Base-by-base conservation (phyloP, 164 flowering plant genomes). In the Paratinospora sagittata region DNA sequence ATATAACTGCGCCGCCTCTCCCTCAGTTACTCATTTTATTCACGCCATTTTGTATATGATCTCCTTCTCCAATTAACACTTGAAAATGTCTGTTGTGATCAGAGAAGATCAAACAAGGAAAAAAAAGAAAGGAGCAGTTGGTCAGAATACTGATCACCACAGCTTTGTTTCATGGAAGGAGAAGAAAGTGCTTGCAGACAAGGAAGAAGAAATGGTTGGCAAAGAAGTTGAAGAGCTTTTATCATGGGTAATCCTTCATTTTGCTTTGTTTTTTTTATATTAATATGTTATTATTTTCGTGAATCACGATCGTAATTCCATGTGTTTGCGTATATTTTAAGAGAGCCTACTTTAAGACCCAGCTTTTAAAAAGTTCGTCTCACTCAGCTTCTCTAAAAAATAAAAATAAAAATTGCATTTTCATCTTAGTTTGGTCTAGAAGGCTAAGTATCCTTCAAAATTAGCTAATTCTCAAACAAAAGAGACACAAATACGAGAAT, bases 221-320 rank as follows among this genome's bases (percentile, higher is more conserved):
- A 81, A 79, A 72, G 83, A 82, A 43, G 72, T 81, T 34, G 72
- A 81, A 41, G 78, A 84, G 19, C 81, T 81, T 3, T 10, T 49
- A 10, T 23, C 67, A 69, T 82, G 85, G 85, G 87, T 84, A 81
- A 11, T 3, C 24, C 1, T 5, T 6, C 8, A 19, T 62, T 2
- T 33, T 26, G n/a, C 34, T 23, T 37, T 64, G 24, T n/a, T 1
- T 0, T 12, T 30, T 11, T 24, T 49, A 6, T 62, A 27, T 27
- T 30, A n/a, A n/a, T n/a, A n/a, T n/a, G n/a, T n/a, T n/a, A n/a
- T n/a, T n/a, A n/a, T n/a, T n/a, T n/a, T n/a, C n/a, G n/a, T n/a
- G n/a, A n/a, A n/a, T n/a, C n/a, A n/a, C n/a, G n/a, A n/a, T n/a
- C n/a, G n/a, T n/a, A n/a, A n/a, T n/a, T n/a, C n/a, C n/a, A n/a